Base-by-base conservation (phyloP, 1,284 basidiomycete species). In the Leccinum subrobustum region DNA sequence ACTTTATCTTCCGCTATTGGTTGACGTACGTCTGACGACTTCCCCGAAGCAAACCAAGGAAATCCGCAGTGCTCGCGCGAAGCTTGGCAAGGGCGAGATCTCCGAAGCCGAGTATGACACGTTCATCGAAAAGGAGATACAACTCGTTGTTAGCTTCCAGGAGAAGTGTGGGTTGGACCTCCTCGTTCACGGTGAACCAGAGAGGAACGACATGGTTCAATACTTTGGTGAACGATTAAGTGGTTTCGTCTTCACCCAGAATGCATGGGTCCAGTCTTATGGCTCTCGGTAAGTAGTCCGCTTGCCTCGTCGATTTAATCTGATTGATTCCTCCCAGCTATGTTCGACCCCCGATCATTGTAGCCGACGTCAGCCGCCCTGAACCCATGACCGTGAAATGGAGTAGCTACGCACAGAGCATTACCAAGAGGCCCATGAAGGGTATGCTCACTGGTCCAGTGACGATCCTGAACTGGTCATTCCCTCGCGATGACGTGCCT, bases 401-500 rank as follows among this genome's bases (percentile, higher is more conserved):
- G 97, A 95, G 92, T 67, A 86, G 87, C 73, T 99, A 96, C 79
- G 96, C 97, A 62, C 97, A 99, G 84, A 95, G 92, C 77, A 76
- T 98, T 68, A 93, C 96, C 70, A 81, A 87, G 77, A 91, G 89
- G 79, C 95, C 96, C 73, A 96, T 99, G 93, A 99, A 99, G 91
- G 96, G 96, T 70, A 99, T 99, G 97, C 82, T 95, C 65, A 96
- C 96, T 64, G 95, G 96, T 65, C 93, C 94, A 33, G 94, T 96
- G 73, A 95, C 93, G 68, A 98, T 99, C 79, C 88, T 99, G 78
- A 98, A 98, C 87, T 99, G 97, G 97, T 99, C 97, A 50, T 99
- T 99, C 96, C 97, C 97, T 73, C 96, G 97, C 81, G 95, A 94
- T 69, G 97, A 99, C 77, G 91, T 99, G 72, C 87, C 92, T 63